A percentile compares a stretch with the other conserved stretches of the same genome.
Conservation (phyloP, 352 stramenopile species). For the Pythium vanterpoolii region DNA sequence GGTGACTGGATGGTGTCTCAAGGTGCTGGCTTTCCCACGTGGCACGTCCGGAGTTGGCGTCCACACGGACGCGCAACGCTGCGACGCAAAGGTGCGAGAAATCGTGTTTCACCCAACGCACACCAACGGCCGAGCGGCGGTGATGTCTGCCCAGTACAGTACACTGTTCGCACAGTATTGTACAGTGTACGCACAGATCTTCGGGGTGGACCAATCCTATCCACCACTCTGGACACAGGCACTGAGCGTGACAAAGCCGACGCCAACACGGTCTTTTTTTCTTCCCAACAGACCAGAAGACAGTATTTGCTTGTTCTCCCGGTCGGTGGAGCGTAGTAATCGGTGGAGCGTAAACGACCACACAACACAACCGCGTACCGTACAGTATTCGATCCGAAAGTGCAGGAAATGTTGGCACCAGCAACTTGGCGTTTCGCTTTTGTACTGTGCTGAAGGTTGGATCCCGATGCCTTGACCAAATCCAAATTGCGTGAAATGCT, state of each 20-base stretch:
- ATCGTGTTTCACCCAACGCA: conserved; percentile 12
- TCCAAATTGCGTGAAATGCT: too few species aligned
- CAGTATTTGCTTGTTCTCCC: background rate
- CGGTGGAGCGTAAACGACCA: background rate
- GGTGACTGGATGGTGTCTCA: background rate
- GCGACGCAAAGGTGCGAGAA: conserved; percentile 8
- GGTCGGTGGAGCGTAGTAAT: background rate
- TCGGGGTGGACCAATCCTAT: conserved; percentile 15
- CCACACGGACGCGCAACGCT: background rate
- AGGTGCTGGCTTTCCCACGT: background rate
- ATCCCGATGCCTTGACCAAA: too few species aligned
- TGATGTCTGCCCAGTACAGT: too few species aligned
- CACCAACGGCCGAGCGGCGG: background rate
- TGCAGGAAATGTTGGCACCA: background rate
- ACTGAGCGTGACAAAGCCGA: background rate
- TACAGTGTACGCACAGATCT: background rate
- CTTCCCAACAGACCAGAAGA: background rate
- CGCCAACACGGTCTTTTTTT: conserved; percentile 4
- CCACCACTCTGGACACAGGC: conserved; percentile 1
- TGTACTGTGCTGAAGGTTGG: too few species aligned
- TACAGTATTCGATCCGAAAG: background rate
- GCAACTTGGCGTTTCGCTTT: too few species aligned
- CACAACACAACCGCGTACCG: background rate
- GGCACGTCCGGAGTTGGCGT: background rate
- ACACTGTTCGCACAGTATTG: background rate